Conservation (phyloP, 768 basidiomycete genomes). For the Boletus tylopilopsis region DNA sequence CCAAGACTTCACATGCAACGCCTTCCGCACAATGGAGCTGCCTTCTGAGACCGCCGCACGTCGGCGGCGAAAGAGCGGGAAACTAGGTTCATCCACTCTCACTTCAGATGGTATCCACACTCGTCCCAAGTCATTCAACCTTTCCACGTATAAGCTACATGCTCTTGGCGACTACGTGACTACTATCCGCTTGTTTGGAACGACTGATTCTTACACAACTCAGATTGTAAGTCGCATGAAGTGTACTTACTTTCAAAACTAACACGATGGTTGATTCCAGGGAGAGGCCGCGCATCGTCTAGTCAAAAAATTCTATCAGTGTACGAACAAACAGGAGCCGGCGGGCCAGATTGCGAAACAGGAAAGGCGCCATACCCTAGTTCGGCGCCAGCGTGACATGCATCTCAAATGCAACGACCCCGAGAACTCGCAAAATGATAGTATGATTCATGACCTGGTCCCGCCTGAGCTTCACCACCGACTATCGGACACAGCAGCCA, state of each 20-base stretch:
- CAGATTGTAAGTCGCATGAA: too few relatives aligned
- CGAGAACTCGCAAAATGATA: too few relatives aligned
- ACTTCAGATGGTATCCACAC: too few relatives aligned
- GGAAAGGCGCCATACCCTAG: slow-evolving; percentile 5
- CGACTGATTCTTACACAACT: too few relatives aligned
- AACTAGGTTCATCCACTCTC: too few relatives aligned
- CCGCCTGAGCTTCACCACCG: background rate
- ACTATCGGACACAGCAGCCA: background rate
- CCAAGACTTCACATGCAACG: slow-evolving; percentile 16
- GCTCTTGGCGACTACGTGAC: too few relatives aligned
- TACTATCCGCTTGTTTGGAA: too few relatives aligned
- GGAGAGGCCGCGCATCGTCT: slow-evolving; percentile 33
- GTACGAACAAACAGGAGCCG: slow-evolving; percentile 21
- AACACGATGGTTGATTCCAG: slow-evolving; percentile 11
- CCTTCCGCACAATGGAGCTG: slow-evolving; percentile 26
- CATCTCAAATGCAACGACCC: background rate
- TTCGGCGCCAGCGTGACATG: background rate
- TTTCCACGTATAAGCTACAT: too few relatives aligned
- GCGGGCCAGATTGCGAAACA: slow-evolving; percentile 9
- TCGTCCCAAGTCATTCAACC: too few relatives aligned
- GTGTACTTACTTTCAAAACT: too few relatives aligned
- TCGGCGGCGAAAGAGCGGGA: too few relatives aligned
- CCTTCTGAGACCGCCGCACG: background rate
- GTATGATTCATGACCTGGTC: too few relatives aligned
- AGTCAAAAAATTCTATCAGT: slow-evolving; percentile 27